Evolutionary conservation across 768 basidiomycete species (phyloP), one percentile per base, ranked within the genome.

Genomic region (Termitomyces sp.): DNA sequence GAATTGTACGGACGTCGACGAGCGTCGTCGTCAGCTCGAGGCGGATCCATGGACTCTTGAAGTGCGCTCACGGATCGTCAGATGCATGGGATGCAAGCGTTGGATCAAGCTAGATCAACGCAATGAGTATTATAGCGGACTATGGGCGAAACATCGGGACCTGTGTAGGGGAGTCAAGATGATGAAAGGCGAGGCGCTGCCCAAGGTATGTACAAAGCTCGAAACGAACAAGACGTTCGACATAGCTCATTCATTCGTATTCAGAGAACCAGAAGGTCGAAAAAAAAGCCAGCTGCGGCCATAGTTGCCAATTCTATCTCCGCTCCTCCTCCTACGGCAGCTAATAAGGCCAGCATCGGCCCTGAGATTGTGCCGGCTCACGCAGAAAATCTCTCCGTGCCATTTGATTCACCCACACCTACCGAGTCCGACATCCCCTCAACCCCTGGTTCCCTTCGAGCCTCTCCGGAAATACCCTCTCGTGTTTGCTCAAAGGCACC

Each of bases 21-120:
- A 52, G 17, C 58, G 58, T 3, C 51, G 46, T 3, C 45, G 44
- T 17, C 51, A 44, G 24, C 46, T 59, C 22, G 58, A 56, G 30
- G 50, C 54, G 1, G 58, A 59, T 11, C 26, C n/a, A 14, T 59
- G 58, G 58, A 38, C 51, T 2, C 24, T 40, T 2, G 46, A 56
- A 17, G 58, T 59, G 19, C 43, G 37, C 34, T 41, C 54, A 10
- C 45, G 42, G 34, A 30, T 42, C 17, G 55, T 59, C 15, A 24
- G 15, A 19, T 59, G 58, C 24, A 19, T 45, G 0, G 58, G 58
- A 3, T 59, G 58, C n/a, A 22, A 30, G 7, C 30, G 44, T 6
- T 56, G 54, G 55, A 56, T 56, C 10, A 56, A 45, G 51, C 51
- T 56, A 6, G 58, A 59, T 35, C 50, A 56, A 40, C 50, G 58